Evolutionary conservation across 1,284 basidiomycete genomes (phyloP), one percentile per base, ranked within the genome.

Genomic region (Malassezia restricta): DNA sequence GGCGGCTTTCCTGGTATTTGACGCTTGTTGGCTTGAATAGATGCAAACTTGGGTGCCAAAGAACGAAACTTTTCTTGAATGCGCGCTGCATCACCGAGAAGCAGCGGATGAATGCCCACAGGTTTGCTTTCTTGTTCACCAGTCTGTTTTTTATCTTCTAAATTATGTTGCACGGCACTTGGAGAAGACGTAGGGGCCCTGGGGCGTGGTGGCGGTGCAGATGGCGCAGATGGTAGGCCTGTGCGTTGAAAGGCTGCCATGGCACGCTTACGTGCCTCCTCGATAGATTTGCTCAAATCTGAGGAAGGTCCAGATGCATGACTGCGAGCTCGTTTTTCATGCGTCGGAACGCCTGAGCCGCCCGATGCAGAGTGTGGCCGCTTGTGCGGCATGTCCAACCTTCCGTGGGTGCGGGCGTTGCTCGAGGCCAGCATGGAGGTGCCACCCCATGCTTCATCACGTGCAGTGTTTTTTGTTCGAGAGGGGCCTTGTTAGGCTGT

Each of bases 21-120:
- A n/a, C 46, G 42, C 12, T 45, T 33, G 46, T 58, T 58, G 14
- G 49, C 54, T 15, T 41, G 27, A 14, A 52, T 27, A 8, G 57
- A 51, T 11, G 54, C 38, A 28, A 55, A 43, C 30, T 56, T 52
- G 32, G 57, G 47, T 8, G 46, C 50, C 8, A 51, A 29, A 8
- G 49, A 46, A 15, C 43, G 40, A 15, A 50, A 39, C n/a, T 47
- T 43, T 32, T 57, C 54, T 40, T 50, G 56, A 38, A 51, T 51
- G 8, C 47, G 31, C 2, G 58, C 40, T 0, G 51, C 40, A 35
- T 40, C 48, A 35, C 58, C 58, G 2, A 66, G 46, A 3, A 69
- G 54, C 0, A 68, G 56, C 1, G 67, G 67, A 47, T 69, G 67
- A 31, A 69, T 66, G 7, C 59, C 65, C 6, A 58, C 62, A 2